Conservation (phyloP, 768 basidiomycete genomes). For the Russula emetica region DNA sequence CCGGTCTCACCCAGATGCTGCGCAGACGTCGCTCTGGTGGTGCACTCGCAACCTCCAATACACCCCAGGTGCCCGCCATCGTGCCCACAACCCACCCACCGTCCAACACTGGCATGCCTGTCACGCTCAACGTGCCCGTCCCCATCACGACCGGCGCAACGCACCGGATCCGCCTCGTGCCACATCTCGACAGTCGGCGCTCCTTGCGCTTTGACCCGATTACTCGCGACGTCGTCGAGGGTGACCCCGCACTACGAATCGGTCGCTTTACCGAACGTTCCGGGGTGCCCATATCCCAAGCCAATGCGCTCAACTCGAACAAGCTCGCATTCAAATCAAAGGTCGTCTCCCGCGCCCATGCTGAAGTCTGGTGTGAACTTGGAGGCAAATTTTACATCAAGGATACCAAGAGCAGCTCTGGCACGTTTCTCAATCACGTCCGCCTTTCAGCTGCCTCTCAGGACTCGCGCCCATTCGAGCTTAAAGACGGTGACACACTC, state of each 20-base stretch:
- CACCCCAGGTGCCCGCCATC: constrained; percentile 31
- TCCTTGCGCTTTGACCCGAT: constrained; percentile 92
- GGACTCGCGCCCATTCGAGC: constrained; percentile 68
- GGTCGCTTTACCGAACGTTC: constrained; percentile 92
- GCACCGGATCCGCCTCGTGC: constrained; percentile 89
- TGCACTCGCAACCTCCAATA: constrained; percentile 38
- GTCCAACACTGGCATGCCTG: constrained; percentile 24
- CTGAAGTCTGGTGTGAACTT: constrained; percentile 83
- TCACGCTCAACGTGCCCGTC: constrained; percentile 27
- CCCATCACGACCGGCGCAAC: constrained; percentile 32
- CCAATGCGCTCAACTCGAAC: constrained; percentile 65
- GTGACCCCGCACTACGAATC: constrained; percentile 72
- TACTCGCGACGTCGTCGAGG: constrained; percentile 71
- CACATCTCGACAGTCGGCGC: constrained; percentile 86
- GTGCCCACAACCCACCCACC: constrained; percentile 30
- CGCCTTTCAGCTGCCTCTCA: constrained; percentile 78
- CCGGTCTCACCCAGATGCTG: constrained; percentile 56
- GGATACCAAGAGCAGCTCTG: constrained; percentile 85
- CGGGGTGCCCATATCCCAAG: constrained; percentile 58
- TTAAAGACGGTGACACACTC: constrained; percentile 91
- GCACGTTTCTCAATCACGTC: constrained; percentile 95
- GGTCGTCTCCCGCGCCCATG: constrained; percentile 91
- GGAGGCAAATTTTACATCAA: constrained; percentile 76
- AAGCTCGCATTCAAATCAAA: constrained; percentile 95
- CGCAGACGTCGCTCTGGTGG: constrained; percentile 63